These are phyloP conservation scores for Asterochloris sp. DNA, from an alignment of 139 green algal species.

Conservation along the genomic window DNA sequence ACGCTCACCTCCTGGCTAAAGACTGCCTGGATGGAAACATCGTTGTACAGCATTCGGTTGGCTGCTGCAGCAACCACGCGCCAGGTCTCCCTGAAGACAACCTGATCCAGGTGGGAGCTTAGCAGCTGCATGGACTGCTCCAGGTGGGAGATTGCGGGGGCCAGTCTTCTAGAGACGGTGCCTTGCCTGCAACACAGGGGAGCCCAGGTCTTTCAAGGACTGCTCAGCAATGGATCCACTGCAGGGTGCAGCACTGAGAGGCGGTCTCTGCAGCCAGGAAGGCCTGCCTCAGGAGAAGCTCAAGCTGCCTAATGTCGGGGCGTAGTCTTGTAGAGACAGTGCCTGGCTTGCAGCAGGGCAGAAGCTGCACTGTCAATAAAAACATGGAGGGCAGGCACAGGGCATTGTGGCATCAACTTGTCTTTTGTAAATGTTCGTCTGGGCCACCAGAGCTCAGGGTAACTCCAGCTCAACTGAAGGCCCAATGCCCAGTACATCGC, in stretches of 20 bases:
- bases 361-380: background rate
- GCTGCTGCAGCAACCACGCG: conserved; percentile 35
- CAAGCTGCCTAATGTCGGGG: conserved; percentile 15
- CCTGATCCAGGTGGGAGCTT: conserved; percentile 38
- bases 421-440: too few species aligned
- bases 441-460: too few species aligned
- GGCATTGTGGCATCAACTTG: too few species aligned
- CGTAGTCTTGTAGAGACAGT: conserved; percentile 20
- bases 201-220: background rate
- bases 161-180: conserved; percentile 20
- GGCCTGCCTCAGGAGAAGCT: background rate
- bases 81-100: conserved; percentile 52
- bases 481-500: too few species aligned
- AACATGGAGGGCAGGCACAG: too few species aligned
- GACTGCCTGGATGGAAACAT: conserved; percentile 43
- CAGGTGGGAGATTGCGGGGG: conserved; percentile 22
- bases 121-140: conserved; percentile 28
- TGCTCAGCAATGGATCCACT: background rate
- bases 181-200: conserved; percentile 32
- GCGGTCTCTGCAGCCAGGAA: background rate
- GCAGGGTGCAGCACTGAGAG: background rate
- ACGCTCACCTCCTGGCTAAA: conserved; percentile 29
- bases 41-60: conserved; percentile 48
- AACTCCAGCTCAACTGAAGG: too few species aligned
- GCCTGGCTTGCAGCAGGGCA: conserved; percentile 28